Percentiles rank a stretch among this genome's conserved stretches.
Conservation (phyloP, 208 protist species). For the Acanthamoeba quina region DNA sequence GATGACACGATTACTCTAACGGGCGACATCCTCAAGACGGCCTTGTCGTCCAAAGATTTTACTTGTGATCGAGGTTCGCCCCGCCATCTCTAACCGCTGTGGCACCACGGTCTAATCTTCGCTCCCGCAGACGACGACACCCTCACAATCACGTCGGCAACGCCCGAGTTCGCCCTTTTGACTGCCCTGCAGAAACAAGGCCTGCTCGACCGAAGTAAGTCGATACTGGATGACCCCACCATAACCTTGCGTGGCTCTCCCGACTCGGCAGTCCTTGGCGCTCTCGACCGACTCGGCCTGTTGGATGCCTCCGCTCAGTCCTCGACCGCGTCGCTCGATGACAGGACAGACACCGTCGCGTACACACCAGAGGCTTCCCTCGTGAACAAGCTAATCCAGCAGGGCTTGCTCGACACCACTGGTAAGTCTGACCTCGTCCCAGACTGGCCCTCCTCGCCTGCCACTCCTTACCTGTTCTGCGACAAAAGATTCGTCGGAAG, state of each 20-base stretch:
- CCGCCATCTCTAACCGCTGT: neutral
- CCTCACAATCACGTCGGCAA: neutral
- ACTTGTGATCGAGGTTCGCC: neutral
- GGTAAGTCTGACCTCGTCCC: neutral
- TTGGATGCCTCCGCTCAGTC: neutral
- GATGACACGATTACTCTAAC: slow-evolving; percentile 23
- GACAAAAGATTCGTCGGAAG: neutral
- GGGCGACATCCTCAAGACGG: neutral
- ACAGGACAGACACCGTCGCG: neutral
- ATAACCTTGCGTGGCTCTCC: neutral
- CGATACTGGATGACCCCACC: neutral
- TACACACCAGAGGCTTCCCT: neutral
- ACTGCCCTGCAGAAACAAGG: neutral
- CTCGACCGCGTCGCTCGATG: neutral
- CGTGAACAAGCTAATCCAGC: neutral
- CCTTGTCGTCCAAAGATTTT: neutral
- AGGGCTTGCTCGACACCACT: slow-evolving; percentile 26
- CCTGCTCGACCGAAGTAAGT: neutral
- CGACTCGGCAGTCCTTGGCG: neutral
- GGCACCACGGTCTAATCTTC: neutral
- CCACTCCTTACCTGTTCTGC: neutral
- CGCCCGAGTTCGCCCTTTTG: neutral
- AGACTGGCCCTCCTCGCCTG: neutral
- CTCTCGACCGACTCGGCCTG: neutral
- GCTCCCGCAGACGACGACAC: neutral